Conservation (phyloP, 2,329 filamentous ascomycete species). For the Fusarium falciforme region DNA sequence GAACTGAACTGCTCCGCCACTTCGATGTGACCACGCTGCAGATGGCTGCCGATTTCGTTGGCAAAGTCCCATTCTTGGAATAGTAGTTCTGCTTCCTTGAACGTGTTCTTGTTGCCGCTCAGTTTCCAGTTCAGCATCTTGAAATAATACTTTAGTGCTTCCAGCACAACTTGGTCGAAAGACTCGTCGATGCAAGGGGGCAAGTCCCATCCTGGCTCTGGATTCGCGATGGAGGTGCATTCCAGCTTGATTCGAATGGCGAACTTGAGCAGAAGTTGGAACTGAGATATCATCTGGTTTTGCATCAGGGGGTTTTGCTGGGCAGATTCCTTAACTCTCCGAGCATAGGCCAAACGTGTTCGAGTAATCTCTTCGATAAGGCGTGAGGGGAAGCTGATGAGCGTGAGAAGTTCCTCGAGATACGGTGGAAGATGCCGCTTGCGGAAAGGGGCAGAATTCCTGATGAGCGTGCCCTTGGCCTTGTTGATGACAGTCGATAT, state of each 20-base stretch:
- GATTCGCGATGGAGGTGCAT: constrained; percentile 84
- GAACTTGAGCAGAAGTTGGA: constrained; percentile 90
- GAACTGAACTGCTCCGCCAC: constrained; percentile 98
- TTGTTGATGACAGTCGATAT: constrained; percentile 91
- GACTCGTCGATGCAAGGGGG: constrained; percentile 97
- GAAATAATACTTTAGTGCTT: constrained; percentile 97
- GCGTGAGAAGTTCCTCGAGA: constrained; percentile 92
- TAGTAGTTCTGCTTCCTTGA: constrained; percentile 97
- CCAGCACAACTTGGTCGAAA: constrained; percentile 91
- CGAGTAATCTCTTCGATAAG: constrained; percentile 97
- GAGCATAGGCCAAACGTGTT: constrained; percentile 89
- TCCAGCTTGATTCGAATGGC: constrained; percentile 93
- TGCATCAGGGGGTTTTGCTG: constrained; percentile 94
- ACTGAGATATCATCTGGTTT: constrained; percentile 97
- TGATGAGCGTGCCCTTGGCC: constrained; percentile 90
- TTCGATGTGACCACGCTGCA: constrained; percentile 95
- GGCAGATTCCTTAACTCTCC: constrained; percentile 93
- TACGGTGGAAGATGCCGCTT: constrained; percentile 94
- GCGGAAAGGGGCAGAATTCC: constrained; percentile 85
- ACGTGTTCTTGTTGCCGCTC: constrained; percentile 97
- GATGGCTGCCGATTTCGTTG: constrained; percentile 88
- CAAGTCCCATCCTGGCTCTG: constrained; percentile 93
- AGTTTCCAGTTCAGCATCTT: constrained; percentile 99
- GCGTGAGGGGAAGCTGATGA: constrained; percentile 97
- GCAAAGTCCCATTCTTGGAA: constrained; percentile 99